A percentile compares a stretch with the other conserved stretches of the same genome.
Evolutionary conservation across 2,329 filamentous ascomycete genomes (phyloP).

Genomic region (Alternaria viburni): DNA sequence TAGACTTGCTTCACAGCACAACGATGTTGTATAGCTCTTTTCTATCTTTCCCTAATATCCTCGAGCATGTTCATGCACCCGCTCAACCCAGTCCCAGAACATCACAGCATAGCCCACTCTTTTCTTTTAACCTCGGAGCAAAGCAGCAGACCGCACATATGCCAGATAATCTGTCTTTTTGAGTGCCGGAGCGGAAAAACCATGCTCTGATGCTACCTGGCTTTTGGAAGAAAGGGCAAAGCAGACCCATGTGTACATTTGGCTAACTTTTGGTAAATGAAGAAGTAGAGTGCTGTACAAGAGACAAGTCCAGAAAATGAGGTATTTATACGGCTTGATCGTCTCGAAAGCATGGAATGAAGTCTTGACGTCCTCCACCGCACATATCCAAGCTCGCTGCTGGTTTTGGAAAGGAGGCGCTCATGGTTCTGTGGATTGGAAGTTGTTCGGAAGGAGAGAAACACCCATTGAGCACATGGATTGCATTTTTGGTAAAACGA

Average conservation of each 20-base stretch:
- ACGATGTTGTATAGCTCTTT: background rate
- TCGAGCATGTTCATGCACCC: rapidly evolving
- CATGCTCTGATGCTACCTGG: rapidly evolving
- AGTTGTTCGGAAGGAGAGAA: background rate
- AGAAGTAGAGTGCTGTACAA: background rate
- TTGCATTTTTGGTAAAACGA: background rate
- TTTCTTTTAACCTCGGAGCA: background rate
- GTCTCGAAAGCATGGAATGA: background rate
- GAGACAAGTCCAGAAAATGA: background rate
- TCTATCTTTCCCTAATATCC: background rate
- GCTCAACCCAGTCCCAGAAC: background rate
- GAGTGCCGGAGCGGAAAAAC: background rate
- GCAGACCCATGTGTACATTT: background rate
- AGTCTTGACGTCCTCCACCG: background rate
- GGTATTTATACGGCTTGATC: background rate
- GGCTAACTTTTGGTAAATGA: too few species aligned
- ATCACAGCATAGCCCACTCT: background rate
- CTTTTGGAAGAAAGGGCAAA: background rate
- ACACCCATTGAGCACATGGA: too few species aligned
- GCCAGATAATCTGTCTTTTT: too few species aligned
- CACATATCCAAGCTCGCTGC: background rate
- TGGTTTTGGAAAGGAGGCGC: background rate
- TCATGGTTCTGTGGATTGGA: too few species aligned
- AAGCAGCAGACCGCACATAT: background rate
- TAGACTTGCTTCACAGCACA: background rate